These are phyloP conservation scores for Arthrinium phaeospermum DNA, from an alignment of 2,329 filamentous ascomycete species.

Conservation along the genomic window DNA sequence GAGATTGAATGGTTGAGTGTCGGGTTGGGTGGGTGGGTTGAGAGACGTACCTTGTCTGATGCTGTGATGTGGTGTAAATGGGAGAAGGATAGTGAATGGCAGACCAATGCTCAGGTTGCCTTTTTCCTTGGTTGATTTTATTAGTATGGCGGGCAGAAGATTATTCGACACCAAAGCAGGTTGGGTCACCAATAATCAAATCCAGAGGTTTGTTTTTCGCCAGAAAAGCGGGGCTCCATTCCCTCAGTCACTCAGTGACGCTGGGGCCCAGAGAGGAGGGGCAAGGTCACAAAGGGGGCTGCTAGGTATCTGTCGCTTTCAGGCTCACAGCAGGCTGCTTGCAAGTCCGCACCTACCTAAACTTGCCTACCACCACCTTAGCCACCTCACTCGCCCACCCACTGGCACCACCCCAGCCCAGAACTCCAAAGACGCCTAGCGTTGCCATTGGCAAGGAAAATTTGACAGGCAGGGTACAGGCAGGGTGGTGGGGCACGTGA, in stretches of 20 bases:
- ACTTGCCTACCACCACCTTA: not conserved
- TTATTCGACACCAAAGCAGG: slow-evolving; percentile 13
- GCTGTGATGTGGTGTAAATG: slow-evolving; percentile 16
- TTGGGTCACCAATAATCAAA: slow-evolving; percentile 17
- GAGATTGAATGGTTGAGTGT: not conserved
- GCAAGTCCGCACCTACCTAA: not conserved
- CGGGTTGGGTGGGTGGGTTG: slow-evolving; percentile 1
- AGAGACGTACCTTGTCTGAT: slow-evolving; percentile 11
- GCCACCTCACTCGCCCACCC: not conserved
- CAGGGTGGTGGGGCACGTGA: slow-evolving; percentile 6
- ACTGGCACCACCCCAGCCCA: not conserved
- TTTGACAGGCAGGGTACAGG: not conserved
- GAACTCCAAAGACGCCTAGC: not conserved
- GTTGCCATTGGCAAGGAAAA: slow-evolving; percentile 14
- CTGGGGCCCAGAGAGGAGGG: not conserved
- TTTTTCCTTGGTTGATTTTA: slow-evolving; percentile 17
- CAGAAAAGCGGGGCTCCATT: slow-evolving; percentile 2
- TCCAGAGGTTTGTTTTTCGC: slow-evolving; percentile 15
- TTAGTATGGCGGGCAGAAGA: slow-evolving; percentile 15
- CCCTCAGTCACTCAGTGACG: slow-evolving; percentile 16
- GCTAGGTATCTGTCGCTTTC: not conserved
- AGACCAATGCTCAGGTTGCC: slow-evolving; percentile 11
- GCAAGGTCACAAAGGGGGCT: not conserved
- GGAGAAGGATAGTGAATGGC: slow-evolving; percentile 10
- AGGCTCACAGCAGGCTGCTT: slow-evolving; percentile 7